Base-by-base conservation (phyloP, 371 early-diverging fungal genomes). In the Conidiobolus incongruus region DNA sequence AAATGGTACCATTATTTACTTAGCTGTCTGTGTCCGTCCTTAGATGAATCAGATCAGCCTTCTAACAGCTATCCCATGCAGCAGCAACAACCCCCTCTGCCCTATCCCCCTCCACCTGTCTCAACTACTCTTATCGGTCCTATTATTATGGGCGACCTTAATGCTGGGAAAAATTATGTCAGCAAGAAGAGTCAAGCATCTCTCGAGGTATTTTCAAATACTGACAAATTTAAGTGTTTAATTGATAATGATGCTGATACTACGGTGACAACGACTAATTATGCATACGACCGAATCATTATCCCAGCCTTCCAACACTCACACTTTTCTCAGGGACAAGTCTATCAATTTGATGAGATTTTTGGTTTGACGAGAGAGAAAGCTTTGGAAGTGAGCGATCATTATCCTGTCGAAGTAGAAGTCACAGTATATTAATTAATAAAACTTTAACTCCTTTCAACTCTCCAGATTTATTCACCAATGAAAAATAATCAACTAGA, bases 361-460 rank as follows among this genome's bases (percentile, higher is more conserved):
- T 35, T 26, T 21, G 31, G 31, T 10, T n/a, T 42, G 17, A 28
- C 23, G 2, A 17, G 13, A 13, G 28, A 42, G 26, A 6, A 11
- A 8, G 42, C 42, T 2, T 24, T 42, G 19, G 20, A 31, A 8
- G 35, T 42, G 13, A 26, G 28, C 23, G 42, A 42, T 31, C 42
- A 42, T 35, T 42, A 42, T 32, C 42, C 42, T 13, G 42, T 42
- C 15, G 42, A 42, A 32, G 42, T 42, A 4, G 12, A 26, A 11
- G 34, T 42, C 2, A 42, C 35, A 10, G 13, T 42, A n/a, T 38
- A 38, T 3, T 38, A 26, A 26, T 26, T 26, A 26, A 8, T 26
- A 26, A 26, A 26, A 26, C n/a, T n/a, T n/a, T n/a, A 26, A 26
- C 26, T 26, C 26, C n/a, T n/a, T n/a, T n/a, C n/a, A n/a, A n/a